Base-by-base conservation (phyloP, 139 green algal species). In the Micractinium sp. region DNA sequence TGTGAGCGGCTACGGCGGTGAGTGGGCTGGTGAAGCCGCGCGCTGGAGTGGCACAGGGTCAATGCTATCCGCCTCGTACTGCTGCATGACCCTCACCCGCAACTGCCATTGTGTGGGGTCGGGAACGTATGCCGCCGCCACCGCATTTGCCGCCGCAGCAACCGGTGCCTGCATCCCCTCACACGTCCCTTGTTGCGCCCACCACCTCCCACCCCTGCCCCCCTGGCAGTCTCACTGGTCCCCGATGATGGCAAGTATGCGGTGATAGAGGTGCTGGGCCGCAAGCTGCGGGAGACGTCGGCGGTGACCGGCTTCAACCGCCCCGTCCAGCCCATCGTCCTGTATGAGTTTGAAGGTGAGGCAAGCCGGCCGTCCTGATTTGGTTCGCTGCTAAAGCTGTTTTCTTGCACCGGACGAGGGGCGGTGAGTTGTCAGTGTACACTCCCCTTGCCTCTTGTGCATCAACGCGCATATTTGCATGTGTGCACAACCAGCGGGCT, bases 341-440 rank as follows among this genome's bases (percentile, higher is more conserved):
- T 96, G 56, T 96, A 94, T 61, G 92, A 95, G 88, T 93, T 93
- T 71, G 90, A 95, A 73, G 83, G 90, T 90, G 20, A 41, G 82
- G 14, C 74, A 47, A 80, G 29, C 20, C 31, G 9, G 60, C 16
- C 16, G 60, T 66, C 16, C 15, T 66, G 60, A 66, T 16, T 14
- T 66, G 60, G 60, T 66, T 16, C 16, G 60, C 60, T 16, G 16
- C 16, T 14, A 23, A 14, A 16, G 15, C 16, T 66, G 60, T 16
- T 66, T 16, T 66, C 15, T 66, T 66, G 60, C 15, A n/a, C n/a
- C n/a, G n/a, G n/a, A n/a, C n/a, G n/a, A n/a, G n/a, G n/a, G n/a
- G n/a, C n/a, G n/a, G n/a, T n/a, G n/a, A n/a, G n/a, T n/a, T n/a
- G n/a, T n/a, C n/a, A n/a, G n/a, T n/a, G n/a, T n/a, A n/a, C n/a